These are phyloP conservation scores for Phytophthora hybrid DNA, from an alignment of 352 stramenopile genomes.

Conservation along the genomic window DNA sequence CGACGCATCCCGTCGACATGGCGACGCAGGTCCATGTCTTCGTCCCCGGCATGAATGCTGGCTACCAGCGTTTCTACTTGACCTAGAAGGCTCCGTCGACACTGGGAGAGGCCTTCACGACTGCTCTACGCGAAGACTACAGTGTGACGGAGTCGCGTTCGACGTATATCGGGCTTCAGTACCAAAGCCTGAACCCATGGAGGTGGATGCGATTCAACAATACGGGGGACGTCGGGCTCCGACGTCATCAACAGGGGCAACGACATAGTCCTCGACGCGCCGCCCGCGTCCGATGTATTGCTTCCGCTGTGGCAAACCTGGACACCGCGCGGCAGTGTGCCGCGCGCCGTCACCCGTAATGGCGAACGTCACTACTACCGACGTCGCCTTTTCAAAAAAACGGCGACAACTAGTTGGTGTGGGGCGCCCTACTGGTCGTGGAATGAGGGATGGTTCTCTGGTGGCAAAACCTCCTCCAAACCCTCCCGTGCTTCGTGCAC, in stretches of 20 bases:
- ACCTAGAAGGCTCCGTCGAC: conserved; percentile 15
- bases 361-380: background rate
- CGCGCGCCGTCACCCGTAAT: conserved; percentile 13
- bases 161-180: background rate
- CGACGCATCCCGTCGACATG: conserved; percentile 34
- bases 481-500: conserved; percentile 2
- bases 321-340: conserved; percentile 25
- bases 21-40: conserved; percentile 37
- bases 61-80: conserved; percentile 29
- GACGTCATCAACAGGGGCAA: background rate
- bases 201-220: conserved; percentile 24
- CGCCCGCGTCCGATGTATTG: background rate
- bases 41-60: conserved; percentile 27
- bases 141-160: conserved; percentile 23
- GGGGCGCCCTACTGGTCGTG: background rate
- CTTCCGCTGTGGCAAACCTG: conserved; percentile 14
- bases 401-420: conserved; percentile 19
- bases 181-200: conserved; percentile 16
- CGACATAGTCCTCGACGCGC: background rate
- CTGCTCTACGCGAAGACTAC: conserved; percentile 27
- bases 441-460: background rate
- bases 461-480: background rate
- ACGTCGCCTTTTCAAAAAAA: conserved; percentile 13
- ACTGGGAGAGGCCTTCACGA: conserved; percentile 18
- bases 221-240: background rate